Evolutionary conservation across 2,329 filamentous ascomycete genomes (phyloP), one percentile per base, ranked within the genome.

Genomic region (Aschersonia sp.): DNA sequence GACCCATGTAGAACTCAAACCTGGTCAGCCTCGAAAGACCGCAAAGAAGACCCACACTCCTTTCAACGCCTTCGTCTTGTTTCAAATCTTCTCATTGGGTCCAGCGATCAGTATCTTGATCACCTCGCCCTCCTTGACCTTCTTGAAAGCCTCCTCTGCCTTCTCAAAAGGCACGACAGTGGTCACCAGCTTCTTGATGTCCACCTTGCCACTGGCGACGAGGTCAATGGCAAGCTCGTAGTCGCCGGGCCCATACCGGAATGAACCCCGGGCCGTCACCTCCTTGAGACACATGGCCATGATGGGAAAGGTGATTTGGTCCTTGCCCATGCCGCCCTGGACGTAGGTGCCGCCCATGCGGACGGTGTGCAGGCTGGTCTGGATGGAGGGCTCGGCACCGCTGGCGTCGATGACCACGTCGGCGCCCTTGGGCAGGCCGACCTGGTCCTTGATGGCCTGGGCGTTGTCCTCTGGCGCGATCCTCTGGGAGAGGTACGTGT

Each of bases 281-380:
- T 97, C 91, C 70, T 96, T 96, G 46, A 82, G 75, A 64, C 89
- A 94, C 60, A 94, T 73, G 4, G 85, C 84, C 77, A 91, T 85
- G 62, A 97, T 94, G 46, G 91, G 91, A 71, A 96, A 95, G 6
- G 68, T 85, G 63, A 96, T 89, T 59, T 95, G 86, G 40, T 80
- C 66, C 61, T 84, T 85, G 59, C 91, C 91, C 88, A 96, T 94
- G 48, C 89, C 89, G 51, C 82, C 87, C 68, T 94, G 88, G 6
- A 94, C 82, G 58, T 87, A 91, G 12, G 76, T 82, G 32, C 86
- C 86, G 48, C 86, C 86, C 44, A 72, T 72, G 53, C 81, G 75
- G 30, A 89, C 75, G 28, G 75, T 74, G 65, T 89, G 82, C 57
- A 91, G 75, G 35, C 76, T 77, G 0, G 84, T 75, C 67, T 89